Conservation (phyloP, 768 basidiomycete species). For the Scleroderma bovista region DNA sequence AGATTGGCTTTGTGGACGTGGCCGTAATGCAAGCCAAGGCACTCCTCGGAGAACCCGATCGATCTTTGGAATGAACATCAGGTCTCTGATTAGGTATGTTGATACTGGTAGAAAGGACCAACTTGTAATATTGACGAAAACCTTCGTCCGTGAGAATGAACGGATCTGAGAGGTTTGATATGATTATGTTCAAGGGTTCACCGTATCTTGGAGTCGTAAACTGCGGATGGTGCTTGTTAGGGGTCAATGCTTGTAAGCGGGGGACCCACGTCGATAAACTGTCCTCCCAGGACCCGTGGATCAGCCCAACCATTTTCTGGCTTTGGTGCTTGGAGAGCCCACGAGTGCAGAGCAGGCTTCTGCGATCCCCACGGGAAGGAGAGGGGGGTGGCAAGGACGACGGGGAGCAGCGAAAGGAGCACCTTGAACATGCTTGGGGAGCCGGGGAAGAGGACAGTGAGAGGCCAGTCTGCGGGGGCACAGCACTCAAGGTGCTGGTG, state of each 20-base stretch:
- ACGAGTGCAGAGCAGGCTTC: slow-evolving; percentile 9
- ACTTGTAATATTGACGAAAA: slow-evolving; percentile 67
- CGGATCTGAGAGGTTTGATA: slow-evolving; percentile 75
- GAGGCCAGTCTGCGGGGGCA: neutral
- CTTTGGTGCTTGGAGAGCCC: slow-evolving; percentile 11
- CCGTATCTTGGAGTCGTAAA: slow-evolving; percentile 61
- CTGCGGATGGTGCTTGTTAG: slow-evolving; percentile 29
- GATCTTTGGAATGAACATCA: slow-evolving; percentile 41
- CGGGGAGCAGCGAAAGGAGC: neutral
- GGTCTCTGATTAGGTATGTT: neutral
- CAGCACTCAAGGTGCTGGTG: no score
- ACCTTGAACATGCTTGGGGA: neutral
- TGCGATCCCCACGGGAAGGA: slow-evolving; percentile 12
- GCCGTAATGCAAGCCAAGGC: slow-evolving; percentile 74
- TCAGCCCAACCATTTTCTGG: slow-evolving; percentile 48
- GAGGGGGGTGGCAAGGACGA: slow-evolving; percentile 7
- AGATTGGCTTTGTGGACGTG: slow-evolving; percentile 73
- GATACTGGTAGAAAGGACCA: slow-evolving; percentile 3
- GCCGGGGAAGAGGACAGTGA: neutral
- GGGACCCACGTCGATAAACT: slow-evolving; percentile 63
- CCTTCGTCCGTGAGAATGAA: slow-evolving; percentile 72
- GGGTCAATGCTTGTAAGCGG: neutral
- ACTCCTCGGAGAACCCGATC: slow-evolving; percentile 78
- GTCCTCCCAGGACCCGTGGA: slow-evolving; percentile 68
- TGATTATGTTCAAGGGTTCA: slow-evolving; percentile 82